Percentiles rank a stretch among this genome's conserved stretches.
Conservation (phyloP, 225 moss, liverwort and hornwort genomes). For the Bryoerythrophyllum caledonicum region DNA sequence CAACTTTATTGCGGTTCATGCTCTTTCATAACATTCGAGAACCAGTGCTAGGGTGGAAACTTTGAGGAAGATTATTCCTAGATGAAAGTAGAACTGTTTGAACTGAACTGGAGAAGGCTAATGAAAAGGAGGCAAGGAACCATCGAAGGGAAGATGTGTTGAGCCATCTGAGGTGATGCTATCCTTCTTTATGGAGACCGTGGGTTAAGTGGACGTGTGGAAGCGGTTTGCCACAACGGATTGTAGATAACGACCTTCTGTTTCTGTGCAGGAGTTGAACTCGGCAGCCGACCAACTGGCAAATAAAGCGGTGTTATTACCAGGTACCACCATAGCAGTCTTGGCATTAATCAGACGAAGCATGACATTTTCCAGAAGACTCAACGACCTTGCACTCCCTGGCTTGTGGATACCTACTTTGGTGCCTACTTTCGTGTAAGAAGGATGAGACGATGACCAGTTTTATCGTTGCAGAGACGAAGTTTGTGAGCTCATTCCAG, state of each 20-base stretch:
- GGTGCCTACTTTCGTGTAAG: not conserved
- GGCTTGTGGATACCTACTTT: not conserved
- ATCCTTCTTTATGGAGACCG: too few species aligned
- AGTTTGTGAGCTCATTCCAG: constrained; percentile 57
- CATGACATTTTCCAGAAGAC: not conserved
- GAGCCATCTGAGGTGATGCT: too few species aligned
- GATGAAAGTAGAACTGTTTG: too few species aligned
- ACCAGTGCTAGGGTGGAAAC: too few species aligned
- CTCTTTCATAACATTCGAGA: not conserved
- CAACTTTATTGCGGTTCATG: not conserved
- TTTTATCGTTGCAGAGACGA: constrained; percentile 45
- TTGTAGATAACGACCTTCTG: not conserved
- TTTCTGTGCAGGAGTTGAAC: constrained; percentile 55
- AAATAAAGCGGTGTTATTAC: constrained; percentile 80
- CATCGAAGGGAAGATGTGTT: too few species aligned
- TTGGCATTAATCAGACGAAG: not conserved
- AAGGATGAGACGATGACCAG: not conserved
- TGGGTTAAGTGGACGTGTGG: not conserved
- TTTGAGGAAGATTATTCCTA: not conserved
- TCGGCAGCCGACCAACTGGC: constrained; percentile 77
- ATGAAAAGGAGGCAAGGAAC: too few species aligned
- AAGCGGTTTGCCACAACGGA: too few species aligned
- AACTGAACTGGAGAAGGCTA: too few species aligned
- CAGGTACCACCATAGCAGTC: constrained; percentile 52
- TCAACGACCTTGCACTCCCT: not conserved